phyloP scores from a whole-genome alignment of 331 rosid genomes.

The Rosa hybrid region DNA sequence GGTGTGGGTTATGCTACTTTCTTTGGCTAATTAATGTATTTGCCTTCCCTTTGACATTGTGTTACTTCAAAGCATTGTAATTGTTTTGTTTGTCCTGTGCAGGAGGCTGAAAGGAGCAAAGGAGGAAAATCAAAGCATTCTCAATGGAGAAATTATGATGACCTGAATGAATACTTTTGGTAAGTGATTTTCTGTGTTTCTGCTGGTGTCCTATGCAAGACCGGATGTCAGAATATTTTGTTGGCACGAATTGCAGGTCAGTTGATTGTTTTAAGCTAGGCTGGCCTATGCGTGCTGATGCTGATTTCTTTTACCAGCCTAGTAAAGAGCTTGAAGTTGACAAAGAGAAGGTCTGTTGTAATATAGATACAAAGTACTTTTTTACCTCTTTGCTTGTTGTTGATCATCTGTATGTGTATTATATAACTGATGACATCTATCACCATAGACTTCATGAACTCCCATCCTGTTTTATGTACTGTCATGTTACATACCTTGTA shows the following conservation, averaged over 20 bases:
- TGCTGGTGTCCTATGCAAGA: slow-evolving; percentile 1
- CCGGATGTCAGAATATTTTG: slow-evolving; percentile 18
- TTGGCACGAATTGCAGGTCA: slow-evolving; percentile 65
- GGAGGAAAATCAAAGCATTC: slow-evolving; percentile 85
- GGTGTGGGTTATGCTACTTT: slow-evolving; percentile 42
- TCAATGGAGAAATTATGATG: slow-evolving; percentile 98
- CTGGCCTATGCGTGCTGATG: slow-evolving; percentile 92
- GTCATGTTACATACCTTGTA: background rate
- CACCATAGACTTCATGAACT: background rate
- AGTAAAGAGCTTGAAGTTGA: slow-evolving; percentile 16
- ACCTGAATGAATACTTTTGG: slow-evolving; percentile 93
- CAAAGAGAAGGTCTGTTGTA: slow-evolving; percentile 57
- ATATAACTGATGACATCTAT: background rate
- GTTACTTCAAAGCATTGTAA: slow-evolving; percentile 13
- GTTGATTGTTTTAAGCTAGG: slow-evolving; percentile 76
- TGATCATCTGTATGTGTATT: background rate
- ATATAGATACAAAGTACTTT: slow-evolving; percentile 20
- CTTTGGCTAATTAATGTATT: slow-evolving; percentile 6
- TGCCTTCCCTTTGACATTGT: slow-evolving; percentile 22
- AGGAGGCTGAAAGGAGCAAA: slow-evolving; percentile 73
- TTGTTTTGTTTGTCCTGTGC: slow-evolving; percentile 21
- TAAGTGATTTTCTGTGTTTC: slow-evolving; percentile 33
- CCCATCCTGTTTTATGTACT: background rate
- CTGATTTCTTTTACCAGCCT: slow-evolving; percentile 71
- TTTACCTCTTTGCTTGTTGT: background rate